These are phyloP conservation scores for Penicillium sp. DNA, from an alignment of 2,329 filamentous ascomycete species.

Conservation along the genomic window DNA sequence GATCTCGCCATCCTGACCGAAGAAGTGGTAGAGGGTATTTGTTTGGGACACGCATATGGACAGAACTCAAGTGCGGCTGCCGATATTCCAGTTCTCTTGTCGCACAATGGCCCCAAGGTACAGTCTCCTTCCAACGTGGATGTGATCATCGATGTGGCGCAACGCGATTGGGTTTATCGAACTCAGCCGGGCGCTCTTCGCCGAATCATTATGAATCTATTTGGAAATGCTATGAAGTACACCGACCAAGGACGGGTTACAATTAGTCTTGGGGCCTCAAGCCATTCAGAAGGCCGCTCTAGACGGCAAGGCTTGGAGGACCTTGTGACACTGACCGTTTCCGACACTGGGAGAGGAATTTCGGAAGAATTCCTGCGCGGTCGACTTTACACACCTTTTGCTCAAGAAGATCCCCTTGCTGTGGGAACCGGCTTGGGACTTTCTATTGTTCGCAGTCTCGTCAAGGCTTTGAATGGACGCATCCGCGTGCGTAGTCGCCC, in stretches of 20 bases:
- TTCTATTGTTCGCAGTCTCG: constrained; percentile 63
- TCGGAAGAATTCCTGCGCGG: constrained; percentile 61
- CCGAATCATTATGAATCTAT: constrained; percentile 63
- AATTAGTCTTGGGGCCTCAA: constrained; percentile 39
- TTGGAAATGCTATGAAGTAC: constrained; percentile 65
- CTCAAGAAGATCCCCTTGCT: constrained; percentile 62
- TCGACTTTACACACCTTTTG: constrained; percentile 58
- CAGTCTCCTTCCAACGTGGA: constrained; percentile 36
- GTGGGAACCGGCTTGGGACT: constrained; percentile 57
- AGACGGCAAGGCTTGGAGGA: constrained; percentile 35
- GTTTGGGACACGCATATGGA: constrained; percentile 48
- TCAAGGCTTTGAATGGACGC: constrained; percentile 60
- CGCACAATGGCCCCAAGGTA: constrained; percentile 7
- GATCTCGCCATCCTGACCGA: constrained; percentile 52
- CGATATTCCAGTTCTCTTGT: constrained; percentile 25
- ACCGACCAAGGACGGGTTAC: constrained; percentile 55
- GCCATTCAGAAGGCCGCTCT: constrained; percentile 31
- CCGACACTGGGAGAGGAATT: constrained; percentile 68
- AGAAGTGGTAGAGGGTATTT: constrained; percentile 58
- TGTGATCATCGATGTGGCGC: constrained; percentile 56
- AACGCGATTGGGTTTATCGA: constrained; percentile 54
- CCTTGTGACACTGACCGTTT: constrained; percentile 49
- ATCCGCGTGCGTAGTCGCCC: constrained; percentile 59
- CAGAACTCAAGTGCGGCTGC: constrained; percentile 29
- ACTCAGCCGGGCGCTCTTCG: constrained; percentile 57